Percentiles rank a stretch among this genome's conserved stretches.
Conservation (phyloP, 139 green algal genomes). For the Haematococcus sp. region DNA sequence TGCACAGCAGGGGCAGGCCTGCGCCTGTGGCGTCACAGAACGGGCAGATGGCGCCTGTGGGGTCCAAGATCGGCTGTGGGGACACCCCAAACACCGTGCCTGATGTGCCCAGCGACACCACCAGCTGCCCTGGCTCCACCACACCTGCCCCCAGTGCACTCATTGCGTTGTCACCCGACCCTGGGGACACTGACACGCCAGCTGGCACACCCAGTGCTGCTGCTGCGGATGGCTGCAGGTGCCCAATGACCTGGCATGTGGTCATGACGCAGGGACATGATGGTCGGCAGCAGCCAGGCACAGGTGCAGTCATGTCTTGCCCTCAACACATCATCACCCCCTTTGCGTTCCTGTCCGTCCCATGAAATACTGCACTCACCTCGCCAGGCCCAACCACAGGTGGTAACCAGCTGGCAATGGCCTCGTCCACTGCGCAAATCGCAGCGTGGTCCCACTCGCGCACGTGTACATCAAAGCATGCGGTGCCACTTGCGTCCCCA, state of each 20-base stretch:
- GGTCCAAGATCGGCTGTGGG: constrained; percentile 59
- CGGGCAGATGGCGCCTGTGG: constrained; percentile 63
- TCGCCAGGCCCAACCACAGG: constrained; percentile 54
- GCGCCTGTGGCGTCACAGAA: constrained; percentile 81
- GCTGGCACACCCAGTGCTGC: constrained; percentile 52
- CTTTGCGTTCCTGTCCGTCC: no score
- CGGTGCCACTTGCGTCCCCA: constrained; percentile 79
- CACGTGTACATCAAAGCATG: constrained; percentile 53
- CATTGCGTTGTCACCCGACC: constrained; percentile 85
- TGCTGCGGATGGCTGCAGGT: constrained; percentile 48
- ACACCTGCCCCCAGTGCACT: constrained; percentile 69
- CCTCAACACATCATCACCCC: no score
- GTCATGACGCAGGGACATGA: no score
- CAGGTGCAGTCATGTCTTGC: no score
- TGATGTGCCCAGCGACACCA: constrained; percentile 78
- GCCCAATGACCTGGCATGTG: constrained; percentile 53
- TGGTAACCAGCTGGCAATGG: constrained; percentile 50
- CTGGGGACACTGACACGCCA: constrained; percentile 59
- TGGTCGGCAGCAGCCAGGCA: no score
- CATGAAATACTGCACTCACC: constrained; percentile 19
- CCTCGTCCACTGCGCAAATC: constrained; percentile 45
- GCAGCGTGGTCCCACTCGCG: constrained; percentile 46
- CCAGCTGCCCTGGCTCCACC: constrained; percentile 45
- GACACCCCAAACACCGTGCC: constrained; percentile 82
- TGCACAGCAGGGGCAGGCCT: constrained; percentile 85